Evolutionary conservation across 306 rosid species (phyloP).

Genomic region (Crotalaria pallida): DNA sequence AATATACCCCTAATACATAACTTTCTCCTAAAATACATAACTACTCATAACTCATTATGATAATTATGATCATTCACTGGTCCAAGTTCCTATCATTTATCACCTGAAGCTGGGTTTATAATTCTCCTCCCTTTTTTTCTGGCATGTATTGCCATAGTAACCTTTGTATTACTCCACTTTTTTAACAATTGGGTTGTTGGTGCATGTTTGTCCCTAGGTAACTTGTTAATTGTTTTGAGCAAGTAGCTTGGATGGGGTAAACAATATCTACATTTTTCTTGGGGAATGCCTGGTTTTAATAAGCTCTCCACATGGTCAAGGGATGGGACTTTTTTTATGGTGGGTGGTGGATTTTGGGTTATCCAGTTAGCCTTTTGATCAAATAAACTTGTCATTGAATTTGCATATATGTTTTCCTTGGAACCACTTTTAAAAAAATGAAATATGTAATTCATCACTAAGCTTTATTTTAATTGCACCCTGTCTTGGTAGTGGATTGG

Average conservation of each 20-base stretch:
- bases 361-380: not conserved
- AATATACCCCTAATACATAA: no score
- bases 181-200: not conserved
- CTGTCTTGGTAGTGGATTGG: not conserved
- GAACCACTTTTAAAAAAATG: not conserved
- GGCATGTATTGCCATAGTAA: not conserved
- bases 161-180: not conserved
- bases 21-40: no score
- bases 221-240: not conserved
- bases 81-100: no score
- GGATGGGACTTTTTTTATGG: not conserved
- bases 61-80: no score
- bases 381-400: not conserved
- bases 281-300: not conserved
- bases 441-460: not conserved
- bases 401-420: not conserved
- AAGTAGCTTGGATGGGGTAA: no score
- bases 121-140: not conserved
- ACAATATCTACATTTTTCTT: not conserved
- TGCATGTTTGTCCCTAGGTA: not conserved
- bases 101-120: not conserved
- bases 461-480: not conserved
- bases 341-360: not conserved
- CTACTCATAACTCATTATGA: no score
- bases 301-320: no score